phyloP scores from a whole-genome alignment of 441 rosid species.

The Adansonia gregorii region DNA sequence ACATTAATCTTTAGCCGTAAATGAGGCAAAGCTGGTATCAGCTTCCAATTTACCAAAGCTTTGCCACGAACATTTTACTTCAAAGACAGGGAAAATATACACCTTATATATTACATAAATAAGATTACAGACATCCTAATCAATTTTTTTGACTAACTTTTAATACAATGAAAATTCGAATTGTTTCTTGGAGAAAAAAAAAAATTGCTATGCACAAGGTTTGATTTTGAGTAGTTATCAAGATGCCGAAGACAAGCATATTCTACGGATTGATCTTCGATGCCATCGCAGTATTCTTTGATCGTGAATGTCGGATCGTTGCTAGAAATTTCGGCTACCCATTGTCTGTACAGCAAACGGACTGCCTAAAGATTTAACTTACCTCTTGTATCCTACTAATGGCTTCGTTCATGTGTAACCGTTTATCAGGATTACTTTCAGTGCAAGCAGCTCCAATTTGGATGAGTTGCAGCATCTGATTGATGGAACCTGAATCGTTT shows the following conservation, averaged over 20 bases:
- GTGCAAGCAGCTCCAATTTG: constrained; percentile 62
- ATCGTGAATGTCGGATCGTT: not conserved
- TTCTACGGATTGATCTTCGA: not conserved
- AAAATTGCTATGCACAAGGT: too few relatives aligned
- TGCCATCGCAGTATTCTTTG: not conserved
- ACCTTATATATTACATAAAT: not conserved
- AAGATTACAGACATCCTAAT: constrained; percentile 14
- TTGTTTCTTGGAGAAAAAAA: not conserved
- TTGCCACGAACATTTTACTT: too few relatives aligned
- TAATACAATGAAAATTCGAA: constrained; percentile 9
- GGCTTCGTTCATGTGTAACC: constrained; percentile 59
- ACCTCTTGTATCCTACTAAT: constrained; percentile 62
- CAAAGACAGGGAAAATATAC: too few relatives aligned
- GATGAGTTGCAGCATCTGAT: constrained; percentile 55
- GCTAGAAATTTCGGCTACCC: not conserved
- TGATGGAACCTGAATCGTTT: constrained; percentile 31
- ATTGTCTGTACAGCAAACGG: not conserved
- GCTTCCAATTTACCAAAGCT: too few relatives aligned
- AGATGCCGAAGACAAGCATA: not conserved
- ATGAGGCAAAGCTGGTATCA: too few relatives aligned
- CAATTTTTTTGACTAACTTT: not conserved
- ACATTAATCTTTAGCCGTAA: too few relatives aligned
- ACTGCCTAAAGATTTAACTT: not conserved
- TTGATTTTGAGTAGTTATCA: too few relatives aligned
- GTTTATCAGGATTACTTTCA: constrained; percentile 46